Percentiles rank a stretch among this genome's conserved stretches.
Evolutionary conservation across 805 yeast species (phyloP).

Genomic region (Ogataea polymorpha): DNA sequence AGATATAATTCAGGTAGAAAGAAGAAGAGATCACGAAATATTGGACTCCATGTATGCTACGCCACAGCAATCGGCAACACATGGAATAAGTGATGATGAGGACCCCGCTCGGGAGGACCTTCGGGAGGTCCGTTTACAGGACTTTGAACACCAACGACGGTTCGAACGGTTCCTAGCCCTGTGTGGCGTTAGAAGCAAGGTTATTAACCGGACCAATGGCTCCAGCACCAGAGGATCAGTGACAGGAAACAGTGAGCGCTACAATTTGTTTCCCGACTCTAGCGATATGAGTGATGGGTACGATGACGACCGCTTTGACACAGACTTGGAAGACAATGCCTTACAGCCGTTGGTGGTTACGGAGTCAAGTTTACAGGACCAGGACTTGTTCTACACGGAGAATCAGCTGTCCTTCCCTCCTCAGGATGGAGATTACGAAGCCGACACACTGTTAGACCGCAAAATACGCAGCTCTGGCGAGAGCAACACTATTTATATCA

Average conservation of each 20-base stretch:
- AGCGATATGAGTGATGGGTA: conserved; percentile 17
- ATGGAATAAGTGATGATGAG: conserved; percentile 36
- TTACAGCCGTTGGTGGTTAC: conserved; percentile 7
- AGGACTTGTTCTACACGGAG: conserved; percentile 17
- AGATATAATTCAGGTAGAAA: conserved; percentile 1
- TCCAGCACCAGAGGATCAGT: not conserved
- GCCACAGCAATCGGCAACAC: conserved; percentile 1
- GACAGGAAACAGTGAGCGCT: conserved; percentile 15
- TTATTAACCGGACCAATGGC: not conserved
- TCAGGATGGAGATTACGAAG: conserved; percentile 12
- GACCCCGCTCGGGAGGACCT: conserved; percentile 42
- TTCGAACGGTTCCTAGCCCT: conserved; percentile 25
- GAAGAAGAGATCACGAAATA: not conserved
- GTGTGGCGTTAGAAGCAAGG: conserved; percentile 23
- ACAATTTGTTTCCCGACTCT: conserved; percentile 21
- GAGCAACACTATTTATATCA: conserved; percentile 12
- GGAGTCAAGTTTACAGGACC: conserved; percentile 14
- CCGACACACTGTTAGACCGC: not conserved
- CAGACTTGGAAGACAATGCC: conserved; percentile 9
- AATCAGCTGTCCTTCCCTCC: conserved; percentile 19
- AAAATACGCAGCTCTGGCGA: conserved; percentile 7
- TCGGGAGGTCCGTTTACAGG: conserved; percentile 16
- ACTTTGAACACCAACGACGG: conserved; percentile 27
- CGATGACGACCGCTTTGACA: conserved; percentile 7
- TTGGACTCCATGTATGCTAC: conserved; percentile 6